Percentiles rank a stretch among this genome's conserved stretches.
Conservation (phyloP, 2,329 filamentous ascomycete species). For the Ophiocordyceps polyrhachis-furcata region DNA sequence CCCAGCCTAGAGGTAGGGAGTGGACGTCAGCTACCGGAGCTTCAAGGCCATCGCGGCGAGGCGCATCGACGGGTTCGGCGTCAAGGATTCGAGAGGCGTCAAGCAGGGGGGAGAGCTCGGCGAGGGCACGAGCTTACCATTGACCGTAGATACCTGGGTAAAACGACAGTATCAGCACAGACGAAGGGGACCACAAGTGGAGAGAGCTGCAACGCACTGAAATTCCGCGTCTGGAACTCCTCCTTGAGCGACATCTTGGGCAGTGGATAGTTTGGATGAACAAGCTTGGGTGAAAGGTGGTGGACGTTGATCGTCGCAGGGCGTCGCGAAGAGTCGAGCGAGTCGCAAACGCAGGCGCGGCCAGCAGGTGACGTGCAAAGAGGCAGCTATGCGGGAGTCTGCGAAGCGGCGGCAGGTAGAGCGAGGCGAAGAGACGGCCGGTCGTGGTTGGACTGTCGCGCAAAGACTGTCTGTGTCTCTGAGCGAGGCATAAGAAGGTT, state of each 20-base stretch:
- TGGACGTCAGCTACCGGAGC: constrained; percentile 1
- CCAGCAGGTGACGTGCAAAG: not conserved
- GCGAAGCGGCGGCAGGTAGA: not conserved
- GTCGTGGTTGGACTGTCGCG: not conserved
- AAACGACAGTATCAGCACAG: not conserved
- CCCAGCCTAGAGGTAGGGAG: constrained; percentile 33
- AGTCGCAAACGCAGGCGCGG: constrained; percentile 1
- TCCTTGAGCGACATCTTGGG: constrained; percentile 51
- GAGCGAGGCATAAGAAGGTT: not conserved
- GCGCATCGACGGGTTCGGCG: not conserved
- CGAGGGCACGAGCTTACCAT: constrained; percentile 36
- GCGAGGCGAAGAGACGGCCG: not conserved
- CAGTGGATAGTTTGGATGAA: not conserved
- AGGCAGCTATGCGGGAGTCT: not conserved
- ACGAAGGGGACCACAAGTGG: not conserved
- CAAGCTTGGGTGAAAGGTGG: not conserved
- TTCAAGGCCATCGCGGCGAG: not conserved
- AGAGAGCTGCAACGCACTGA: constrained; percentile 34
- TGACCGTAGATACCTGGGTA: constrained; percentile 51
- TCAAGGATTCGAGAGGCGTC: not conserved
- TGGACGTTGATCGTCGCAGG: not conserved
- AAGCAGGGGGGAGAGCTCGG: not conserved
- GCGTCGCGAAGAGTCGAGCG: not conserved
- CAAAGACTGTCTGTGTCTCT: not conserved
- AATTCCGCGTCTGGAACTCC: constrained; percentile 55